These are phyloP conservation scores for Casuarina equisetifolia DNA, from an alignment of 306 rosid species.

Conservation along the genomic window DNA sequence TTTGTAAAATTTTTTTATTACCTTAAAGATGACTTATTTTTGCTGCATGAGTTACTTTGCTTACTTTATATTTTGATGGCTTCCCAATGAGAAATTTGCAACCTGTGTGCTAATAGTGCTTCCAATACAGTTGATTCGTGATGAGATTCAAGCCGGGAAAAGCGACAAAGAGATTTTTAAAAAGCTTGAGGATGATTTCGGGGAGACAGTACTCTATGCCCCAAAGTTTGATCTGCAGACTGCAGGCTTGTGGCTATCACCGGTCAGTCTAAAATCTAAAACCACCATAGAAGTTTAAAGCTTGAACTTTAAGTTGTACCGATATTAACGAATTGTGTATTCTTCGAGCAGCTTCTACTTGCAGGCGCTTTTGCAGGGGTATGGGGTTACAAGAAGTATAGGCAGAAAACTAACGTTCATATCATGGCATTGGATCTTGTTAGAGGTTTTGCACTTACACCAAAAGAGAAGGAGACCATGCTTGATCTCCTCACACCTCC, in stretches of 20 bases:
- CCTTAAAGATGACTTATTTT: not conserved
- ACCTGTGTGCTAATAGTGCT: constrained; percentile 11
- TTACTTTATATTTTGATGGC: not conserved
- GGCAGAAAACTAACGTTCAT: constrained; percentile 66
- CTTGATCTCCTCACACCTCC: constrained; percentile 78
- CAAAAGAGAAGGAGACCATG: constrained; percentile 81
- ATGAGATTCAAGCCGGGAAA: constrained; percentile 76
- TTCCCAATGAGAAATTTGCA: not conserved
- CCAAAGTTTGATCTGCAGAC: constrained; percentile 98
- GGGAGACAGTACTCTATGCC: constrained; percentile 76
- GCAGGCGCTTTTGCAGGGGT: constrained; percentile 69
- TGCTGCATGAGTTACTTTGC: not conserved
- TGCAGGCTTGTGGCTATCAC: constrained; percentile 87
- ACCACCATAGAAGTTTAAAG: not conserved
- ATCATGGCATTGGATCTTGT: constrained; percentile 79
- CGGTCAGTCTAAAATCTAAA: constrained; percentile 42
- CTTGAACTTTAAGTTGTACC: not conserved
- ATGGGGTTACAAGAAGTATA: constrained; percentile 73
- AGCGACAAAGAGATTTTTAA: constrained; percentile 75
- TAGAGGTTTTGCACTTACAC: constrained; percentile 72
- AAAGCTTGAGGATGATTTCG: constrained; percentile 79
- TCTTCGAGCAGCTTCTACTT: constrained; percentile 40
- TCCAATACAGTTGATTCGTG: constrained; percentile 75
- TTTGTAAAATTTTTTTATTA: not conserved
- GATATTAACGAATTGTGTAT: constrained; percentile 4